Conservation (phyloP, 2,329 filamentous ascomycete species). For the Dactylellina drechsleri region DNA sequence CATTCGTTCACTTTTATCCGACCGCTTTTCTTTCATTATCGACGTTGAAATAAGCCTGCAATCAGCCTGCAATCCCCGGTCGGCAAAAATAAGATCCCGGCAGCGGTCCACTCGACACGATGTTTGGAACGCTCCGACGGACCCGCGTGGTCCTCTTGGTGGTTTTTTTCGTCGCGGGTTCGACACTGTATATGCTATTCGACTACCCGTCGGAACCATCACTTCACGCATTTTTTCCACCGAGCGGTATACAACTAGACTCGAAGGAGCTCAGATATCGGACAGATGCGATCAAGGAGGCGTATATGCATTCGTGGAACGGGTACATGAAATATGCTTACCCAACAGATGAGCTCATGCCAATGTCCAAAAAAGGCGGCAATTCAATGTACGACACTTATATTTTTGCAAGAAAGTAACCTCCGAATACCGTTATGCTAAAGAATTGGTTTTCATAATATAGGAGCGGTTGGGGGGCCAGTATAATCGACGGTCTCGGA, state of each 20-base stretch:
- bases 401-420: no score
- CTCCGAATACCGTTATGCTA: not conserved
- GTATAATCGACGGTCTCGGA: slow-evolving; percentile 80
- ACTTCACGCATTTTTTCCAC: slow-evolving; percentile 21
- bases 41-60: not conserved
- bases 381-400: slow-evolving; percentile 72
- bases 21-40: not conserved
- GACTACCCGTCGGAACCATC: slow-evolving; percentile 6
- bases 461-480: slow-evolving; percentile 86
- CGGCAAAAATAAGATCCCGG: not conserved
- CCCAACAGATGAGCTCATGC: slow-evolving; percentile 78
- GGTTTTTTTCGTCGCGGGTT: slow-evolving; percentile 20
- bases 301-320: slow-evolving; percentile 76
- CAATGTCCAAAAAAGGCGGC: slow-evolving; percentile 71
- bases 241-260: slow-evolving; percentile 24
- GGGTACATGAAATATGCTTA: slow-evolving; percentile 80
- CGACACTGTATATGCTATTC: slow-evolving; percentile 21
- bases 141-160: slow-evolving; percentile 30
- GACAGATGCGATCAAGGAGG: slow-evolving; percentile 72
- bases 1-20: slow-evolving; percentile 5
- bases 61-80: no score
- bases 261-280: slow-evolving; percentile 57
- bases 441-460: not conserved
- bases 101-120: not conserved
- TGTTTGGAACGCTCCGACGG: slow-evolving; percentile 34